Evolutionary conservation across 495 filamentous ascomycete species (phyloP), one percentile per base, ranked within the genome.

Genomic region (Neurospora sp.): DNA sequence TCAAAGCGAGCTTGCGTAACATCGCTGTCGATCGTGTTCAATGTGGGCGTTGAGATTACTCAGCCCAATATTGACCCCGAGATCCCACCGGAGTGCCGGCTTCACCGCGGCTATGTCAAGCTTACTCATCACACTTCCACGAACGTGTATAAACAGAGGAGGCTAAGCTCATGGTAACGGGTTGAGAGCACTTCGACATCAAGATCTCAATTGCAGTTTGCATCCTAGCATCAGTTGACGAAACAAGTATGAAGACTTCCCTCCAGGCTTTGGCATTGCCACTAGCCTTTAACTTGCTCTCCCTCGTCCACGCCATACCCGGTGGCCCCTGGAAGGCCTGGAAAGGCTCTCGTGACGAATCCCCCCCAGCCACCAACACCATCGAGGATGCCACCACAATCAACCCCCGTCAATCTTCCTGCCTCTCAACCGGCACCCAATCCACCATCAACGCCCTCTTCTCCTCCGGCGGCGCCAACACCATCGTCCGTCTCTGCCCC

Each of bases 381-480:
- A 61, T 5, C 12, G 22, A 31, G 6, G 48, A 61, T 31, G 10
- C 22, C 48, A 61, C 3, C 10, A 27, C 48, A 0, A 27, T 31
- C 12, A 31, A 3, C 12, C 48, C 48, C 22, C 48, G 48, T 61
- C 48, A 61, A 31, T 27, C 22, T 22, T 31, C 70, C 80, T 73
- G 86, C 70, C 0, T 80, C 75, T 74, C 39, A 70, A 74, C 22
- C 70, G 73, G 73, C 70, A 35, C 35, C n/a, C 61, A 72, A 5
- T 31, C 59, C 12, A 65, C 71, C 38, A 70, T 75, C 44, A 72
- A 75, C 38, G 16, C 31, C 3, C 31, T 70, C 7, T 59, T 75
- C 20, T 69, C 61, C 12, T 31, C 65, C 6, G 73, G 73, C 35
- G 73, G 73, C 18, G 41, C 71, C n/a, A 70, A 72, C 48, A 72